Evolutionary conservation across 1,284 basidiomycete genomes (phyloP).

Genomic region (Marasmius fiardii): DNA sequence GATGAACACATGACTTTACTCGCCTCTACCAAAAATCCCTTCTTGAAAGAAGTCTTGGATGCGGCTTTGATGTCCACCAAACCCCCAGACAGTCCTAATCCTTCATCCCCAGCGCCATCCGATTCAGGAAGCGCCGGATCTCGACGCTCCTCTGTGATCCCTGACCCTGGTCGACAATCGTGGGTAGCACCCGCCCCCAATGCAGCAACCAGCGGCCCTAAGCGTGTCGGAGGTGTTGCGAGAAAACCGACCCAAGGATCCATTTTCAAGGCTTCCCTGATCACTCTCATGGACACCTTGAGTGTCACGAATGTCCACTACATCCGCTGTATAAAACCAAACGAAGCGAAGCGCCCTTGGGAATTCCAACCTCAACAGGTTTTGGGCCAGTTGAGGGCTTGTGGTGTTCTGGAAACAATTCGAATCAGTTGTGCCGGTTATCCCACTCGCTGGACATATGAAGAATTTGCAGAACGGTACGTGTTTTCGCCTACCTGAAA

Average conservation of each 20-base stretch:
- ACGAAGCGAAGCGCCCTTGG: constrained; percentile 96
- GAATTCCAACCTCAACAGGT: constrained; percentile 97
- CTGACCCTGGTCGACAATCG: constrained; percentile 78
- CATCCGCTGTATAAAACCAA: constrained; percentile 99
- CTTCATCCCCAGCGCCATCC: constrained; percentile 67
- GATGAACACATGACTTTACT: constrained; percentile 95
- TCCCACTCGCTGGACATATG: constrained; percentile 98
- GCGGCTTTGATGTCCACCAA: constrained; percentile 78
- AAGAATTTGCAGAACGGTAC: constrained; percentile 97
- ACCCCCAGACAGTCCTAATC: constrained; percentile 57
- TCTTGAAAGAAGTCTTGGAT: constrained; percentile 94
- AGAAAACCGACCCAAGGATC: constrained; percentile 97
- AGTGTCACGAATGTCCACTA: constrained; percentile 99
- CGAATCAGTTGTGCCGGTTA: constrained; percentile 99
- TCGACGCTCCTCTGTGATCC: constrained; percentile 77
- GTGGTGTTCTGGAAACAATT: constrained; percentile 99
- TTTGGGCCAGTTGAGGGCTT: constrained; percentile 91
- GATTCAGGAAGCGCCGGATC: constrained; percentile 73
- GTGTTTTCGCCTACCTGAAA: constrained; percentile 21
- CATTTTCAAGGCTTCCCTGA: constrained; percentile 96
- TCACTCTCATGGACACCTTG: constrained; percentile 96
- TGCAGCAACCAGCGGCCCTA: constrained; percentile 39
- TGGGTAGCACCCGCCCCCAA: constrained; percentile 49
- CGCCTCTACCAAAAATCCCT: constrained; percentile 83
- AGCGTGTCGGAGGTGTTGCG: constrained; percentile 57